These are phyloP conservation scores for Parascedosporium putredinis DNA, from an alignment of 2,329 filamentous ascomycete species.

Conservation along the genomic window DNA sequence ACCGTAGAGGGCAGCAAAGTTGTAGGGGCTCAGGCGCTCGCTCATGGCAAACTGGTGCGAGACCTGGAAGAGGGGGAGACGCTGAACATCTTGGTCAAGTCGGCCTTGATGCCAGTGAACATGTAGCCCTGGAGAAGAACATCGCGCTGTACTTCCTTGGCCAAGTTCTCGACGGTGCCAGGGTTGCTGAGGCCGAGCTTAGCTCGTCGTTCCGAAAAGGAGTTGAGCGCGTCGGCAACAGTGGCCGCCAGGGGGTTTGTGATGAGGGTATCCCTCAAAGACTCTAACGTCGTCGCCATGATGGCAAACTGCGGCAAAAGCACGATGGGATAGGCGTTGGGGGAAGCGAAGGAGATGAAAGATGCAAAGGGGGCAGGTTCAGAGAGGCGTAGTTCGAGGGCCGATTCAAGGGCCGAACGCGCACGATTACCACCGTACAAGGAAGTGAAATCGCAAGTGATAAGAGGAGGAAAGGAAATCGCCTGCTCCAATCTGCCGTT, in stretches of 20 bases:
- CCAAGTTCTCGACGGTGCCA: slow-evolving; percentile 80
- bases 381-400: background rate
- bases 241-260: slow-evolving; percentile 62
- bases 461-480: background rate
- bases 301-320: slow-evolving; percentile 14
- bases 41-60: slow-evolving; percentile 96
- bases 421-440: background rate
- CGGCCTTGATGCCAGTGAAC: slow-evolving; percentile 91
- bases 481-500: background rate
- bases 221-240: slow-evolving; percentile 66
- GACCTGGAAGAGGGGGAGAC: slow-evolving; percentile 91
- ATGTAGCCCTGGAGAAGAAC: slow-evolving; percentile 93
- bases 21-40: slow-evolving; percentile 86
- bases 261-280: slow-evolving; percentile 52
- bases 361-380: background rate
- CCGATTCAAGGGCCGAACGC: too few relatives aligned
- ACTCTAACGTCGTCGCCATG: slow-evolving; percentile 43
- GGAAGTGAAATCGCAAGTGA: background rate
- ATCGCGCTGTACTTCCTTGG: slow-evolving; percentile 89
- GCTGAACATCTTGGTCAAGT: slow-evolving; percentile 94
- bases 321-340: background rate
- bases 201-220: slow-evolving; percentile 76
- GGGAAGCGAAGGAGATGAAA: background rate
- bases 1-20: slow-evolving; percentile 87
- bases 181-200: slow-evolving; percentile 86